phyloP scores from a whole-genome alignment of 805 yeast genomes.

The Metschnikowia orientalis region DNA sequence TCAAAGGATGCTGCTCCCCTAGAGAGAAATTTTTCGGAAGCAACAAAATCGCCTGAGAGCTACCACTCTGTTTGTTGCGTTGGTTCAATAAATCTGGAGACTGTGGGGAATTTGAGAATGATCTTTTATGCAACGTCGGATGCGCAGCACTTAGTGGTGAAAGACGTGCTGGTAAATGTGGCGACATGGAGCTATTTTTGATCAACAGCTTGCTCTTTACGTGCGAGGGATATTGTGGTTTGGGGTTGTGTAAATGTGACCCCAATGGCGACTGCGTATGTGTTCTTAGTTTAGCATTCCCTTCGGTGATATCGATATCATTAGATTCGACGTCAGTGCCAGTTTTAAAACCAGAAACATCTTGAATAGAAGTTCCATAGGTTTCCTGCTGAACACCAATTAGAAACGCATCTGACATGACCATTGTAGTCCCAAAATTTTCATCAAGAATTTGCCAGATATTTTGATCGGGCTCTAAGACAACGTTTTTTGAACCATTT shows the following conservation, averaged over 20 bases:
- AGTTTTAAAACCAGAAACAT: too few species aligned
- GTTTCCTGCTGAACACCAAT: conserved; percentile 47
- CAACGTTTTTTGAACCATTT: not conserved
- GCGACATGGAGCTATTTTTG: conserved; percentile 12
- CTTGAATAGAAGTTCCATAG: too few species aligned
- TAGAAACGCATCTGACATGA: conserved; percentile 57
- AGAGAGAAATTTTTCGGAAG: conserved; percentile 46
- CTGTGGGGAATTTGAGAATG: conserved; percentile 32
- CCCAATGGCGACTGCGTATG: too few species aligned
- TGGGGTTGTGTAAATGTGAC: conserved; percentile 29
- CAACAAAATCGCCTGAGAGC: conserved; percentile 45
- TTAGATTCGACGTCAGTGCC: too few species aligned
- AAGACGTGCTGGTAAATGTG: conserved; percentile 3
- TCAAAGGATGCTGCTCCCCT: conserved; percentile 20
- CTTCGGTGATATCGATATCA: too few species aligned
- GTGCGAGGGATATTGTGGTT: conserved; percentile 27
- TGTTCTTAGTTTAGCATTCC: too few species aligned
- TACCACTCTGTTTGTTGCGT: conserved; percentile 10
- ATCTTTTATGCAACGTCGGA: conserved; percentile 23
- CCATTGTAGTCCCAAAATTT: conserved; percentile 66
- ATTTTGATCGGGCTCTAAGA: conserved; percentile 56
- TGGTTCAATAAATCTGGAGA: conserved; percentile 17
- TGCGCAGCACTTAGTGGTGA: conserved; percentile 7
- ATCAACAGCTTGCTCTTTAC: conserved; percentile 7
- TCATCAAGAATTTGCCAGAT: conserved; percentile 57